Evolutionary conservation across 805 yeast species (phyloP).

Genomic region (Pichia gijzeniarum): DNA sequence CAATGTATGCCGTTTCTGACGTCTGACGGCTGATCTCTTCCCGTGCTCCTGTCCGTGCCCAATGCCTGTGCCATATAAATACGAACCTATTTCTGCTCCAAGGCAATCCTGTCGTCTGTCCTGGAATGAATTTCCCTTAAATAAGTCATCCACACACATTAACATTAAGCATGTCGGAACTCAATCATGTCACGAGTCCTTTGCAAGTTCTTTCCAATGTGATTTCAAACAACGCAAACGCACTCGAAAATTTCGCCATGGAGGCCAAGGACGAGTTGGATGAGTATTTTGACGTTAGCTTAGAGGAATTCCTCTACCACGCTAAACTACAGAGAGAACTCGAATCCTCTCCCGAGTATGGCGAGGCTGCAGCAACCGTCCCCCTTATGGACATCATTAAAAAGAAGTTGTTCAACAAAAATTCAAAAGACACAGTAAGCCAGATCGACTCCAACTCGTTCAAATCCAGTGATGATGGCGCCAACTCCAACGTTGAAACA

Average conservation of each 20-base stretch:
- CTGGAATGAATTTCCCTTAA: too few species aligned
- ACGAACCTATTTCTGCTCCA: too few species aligned
- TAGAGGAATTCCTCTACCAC: conserved; percentile 7
- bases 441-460: background rate
- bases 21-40: too few species aligned
- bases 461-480: background rate
- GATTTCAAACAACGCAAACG: conserved; percentile 28
- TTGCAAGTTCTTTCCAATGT: conserved; percentile 15
- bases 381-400: conserved; percentile 7
- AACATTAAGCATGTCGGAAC: conserved; percentile 21
- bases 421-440: background rate
- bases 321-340: conserved; percentile 9
- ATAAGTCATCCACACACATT: too few species aligned
- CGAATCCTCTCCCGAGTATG: conserved; percentile 8
- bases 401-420: conserved; percentile 5
- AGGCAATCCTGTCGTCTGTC: too few species aligned
- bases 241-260: conserved; percentile 3
- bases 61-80: too few species aligned
- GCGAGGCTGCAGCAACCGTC: conserved; percentile 6
- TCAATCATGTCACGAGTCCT: conserved; percentile 3
- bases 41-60: too few species aligned
- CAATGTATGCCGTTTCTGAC: too few species aligned
- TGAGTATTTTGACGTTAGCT: conserved; percentile 7
- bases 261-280: background rate
- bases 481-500: background rate